A percentile compares a stretch with the other conserved stretches of the same genome.
Evolutionary conservation across 2,329 filamentous ascomycete species (phyloP).

Genomic region (Botrytis medusae): DNA sequence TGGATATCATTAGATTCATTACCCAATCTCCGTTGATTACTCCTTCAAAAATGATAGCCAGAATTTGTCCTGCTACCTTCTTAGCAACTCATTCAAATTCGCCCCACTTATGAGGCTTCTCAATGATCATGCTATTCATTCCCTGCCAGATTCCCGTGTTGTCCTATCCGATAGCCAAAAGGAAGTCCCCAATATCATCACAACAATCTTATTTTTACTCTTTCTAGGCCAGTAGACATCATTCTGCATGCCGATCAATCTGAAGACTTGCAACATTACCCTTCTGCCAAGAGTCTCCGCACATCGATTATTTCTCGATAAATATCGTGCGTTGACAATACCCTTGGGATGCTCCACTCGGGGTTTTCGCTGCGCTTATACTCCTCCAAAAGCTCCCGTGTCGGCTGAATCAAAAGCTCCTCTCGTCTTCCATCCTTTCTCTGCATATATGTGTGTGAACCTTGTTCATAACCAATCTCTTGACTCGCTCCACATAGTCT

Average conservation of each 20-base stretch:
- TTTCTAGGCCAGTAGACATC: background rate
- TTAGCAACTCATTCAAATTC: background rate
- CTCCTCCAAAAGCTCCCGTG: background rate
- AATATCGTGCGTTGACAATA: background rate
- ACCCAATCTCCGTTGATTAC: background rate
- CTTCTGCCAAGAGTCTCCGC: background rate
- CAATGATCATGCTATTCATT: background rate
- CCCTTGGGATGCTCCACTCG: background rate
- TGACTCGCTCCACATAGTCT: background rate
- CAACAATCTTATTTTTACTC: too few species aligned
- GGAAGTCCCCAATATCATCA: background rate
- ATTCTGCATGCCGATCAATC: background rate
- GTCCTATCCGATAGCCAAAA: background rate
- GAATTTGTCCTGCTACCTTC: background rate
- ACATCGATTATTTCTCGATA: background rate
- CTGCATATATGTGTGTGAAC: background rate
- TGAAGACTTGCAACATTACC: background rate
- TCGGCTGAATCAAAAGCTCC: background rate
- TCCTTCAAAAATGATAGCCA: background rate
- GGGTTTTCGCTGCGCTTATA: background rate
- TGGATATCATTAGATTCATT: background rate
- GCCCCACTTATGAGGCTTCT: background rate
- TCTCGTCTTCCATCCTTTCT: background rate
- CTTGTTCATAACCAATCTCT: background rate
- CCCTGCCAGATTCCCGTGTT: background rate